phyloP scores from a whole-genome alignment of 1,284 basidiomycete species.

The Ceratobasidium theobromae region DNA sequence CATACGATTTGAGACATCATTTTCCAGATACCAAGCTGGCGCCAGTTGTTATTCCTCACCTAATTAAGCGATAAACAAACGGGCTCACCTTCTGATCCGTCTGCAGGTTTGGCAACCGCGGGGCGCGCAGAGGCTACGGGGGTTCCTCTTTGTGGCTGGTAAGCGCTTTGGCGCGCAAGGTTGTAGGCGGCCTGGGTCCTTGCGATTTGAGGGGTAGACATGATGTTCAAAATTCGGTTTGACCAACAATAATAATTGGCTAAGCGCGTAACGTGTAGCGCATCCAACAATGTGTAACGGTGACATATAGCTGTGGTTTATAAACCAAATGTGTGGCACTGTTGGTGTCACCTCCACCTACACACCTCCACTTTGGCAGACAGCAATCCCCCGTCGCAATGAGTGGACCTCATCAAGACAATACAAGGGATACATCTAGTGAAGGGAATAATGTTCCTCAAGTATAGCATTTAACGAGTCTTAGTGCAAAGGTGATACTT shows the following conservation, averaged over 20 bases:
- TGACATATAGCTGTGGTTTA: no score
- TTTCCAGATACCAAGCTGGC: conserved; percentile 78
- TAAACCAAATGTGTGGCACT: no score
- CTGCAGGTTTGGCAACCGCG: not conserved
- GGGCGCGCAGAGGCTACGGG: not conserved
- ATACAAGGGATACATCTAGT: not conserved
- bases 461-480: conserved; percentile 23
- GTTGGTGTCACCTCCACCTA: not conserved
- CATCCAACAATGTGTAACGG: not conserved
- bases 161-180: conserved; percentile 1
- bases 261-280: no score
- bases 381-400: not conserved
- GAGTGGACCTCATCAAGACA: not conserved
- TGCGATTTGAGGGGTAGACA: conserved; percentile 23
- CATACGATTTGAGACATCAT: conserved; percentile 73
- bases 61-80: not conserved
- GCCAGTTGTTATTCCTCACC: not conserved
- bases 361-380: conserved; percentile 22
- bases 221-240: not conserved
- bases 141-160: conserved; percentile 6
- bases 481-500: not conserved
- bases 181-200: conserved; percentile 5
- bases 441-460: not conserved
- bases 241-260: no score
- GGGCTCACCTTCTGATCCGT: conserved; percentile 9